These are phyloP conservation scores for Sphaerostilbella broomeana DNA, from an alignment of 2,329 filamentous ascomycete genomes.

Conservation along the genomic window DNA sequence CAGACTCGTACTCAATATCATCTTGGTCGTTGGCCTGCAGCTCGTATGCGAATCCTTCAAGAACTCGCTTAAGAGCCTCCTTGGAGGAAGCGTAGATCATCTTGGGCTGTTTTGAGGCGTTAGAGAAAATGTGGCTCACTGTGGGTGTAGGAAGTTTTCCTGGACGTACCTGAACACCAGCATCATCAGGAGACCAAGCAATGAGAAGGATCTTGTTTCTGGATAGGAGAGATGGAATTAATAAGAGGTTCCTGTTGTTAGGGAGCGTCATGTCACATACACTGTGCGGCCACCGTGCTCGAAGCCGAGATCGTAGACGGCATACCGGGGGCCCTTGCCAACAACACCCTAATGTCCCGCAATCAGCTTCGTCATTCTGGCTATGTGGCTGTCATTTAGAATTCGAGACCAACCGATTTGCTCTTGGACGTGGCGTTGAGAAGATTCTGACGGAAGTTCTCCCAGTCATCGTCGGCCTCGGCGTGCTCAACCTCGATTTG, in stretches of 20 bases:
- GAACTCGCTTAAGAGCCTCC: slow-evolving; percentile 72
- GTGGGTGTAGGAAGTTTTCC: background rate
- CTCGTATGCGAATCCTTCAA: slow-evolving; percentile 68
- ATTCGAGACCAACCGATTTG: slow-evolving; percentile 49
- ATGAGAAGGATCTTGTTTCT: slow-evolving; percentile 77
- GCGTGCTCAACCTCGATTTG: slow-evolving; percentile 74
- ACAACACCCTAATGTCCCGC: slow-evolving; percentile 41
- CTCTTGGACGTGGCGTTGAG: slow-evolving; percentile 65
- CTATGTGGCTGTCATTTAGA: background rate
- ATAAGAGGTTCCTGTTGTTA: background rate
- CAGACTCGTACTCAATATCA: slow-evolving; percentile 70
- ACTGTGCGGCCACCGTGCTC: slow-evolving; percentile 66
- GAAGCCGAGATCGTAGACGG: slow-evolving; percentile 81
- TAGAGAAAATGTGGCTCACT: background rate
- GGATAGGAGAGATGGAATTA: slow-evolving; percentile 20
- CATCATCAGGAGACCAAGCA: slow-evolving; percentile 76
- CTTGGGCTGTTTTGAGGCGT: slow-evolving; percentile 53
- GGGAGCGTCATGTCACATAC: slow-evolving; percentile 33
- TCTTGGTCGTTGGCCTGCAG: slow-evolving; percentile 79
- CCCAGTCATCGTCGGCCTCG: slow-evolving; percentile 60
- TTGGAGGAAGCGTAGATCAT: slow-evolving; percentile 90
- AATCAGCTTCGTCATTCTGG: background rate
- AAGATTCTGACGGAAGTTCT: slow-evolving; percentile 69
- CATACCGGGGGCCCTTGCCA: slow-evolving; percentile 70
- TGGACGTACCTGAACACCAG: slow-evolving; percentile 62